Percentiles rank a stretch among this genome's conserved stretches.
These are phyloP conservation scores for Blastobotrys aristatus DNA, from an alignment of 1,139 yeast genomes.

Conservation along the genomic window DNA sequence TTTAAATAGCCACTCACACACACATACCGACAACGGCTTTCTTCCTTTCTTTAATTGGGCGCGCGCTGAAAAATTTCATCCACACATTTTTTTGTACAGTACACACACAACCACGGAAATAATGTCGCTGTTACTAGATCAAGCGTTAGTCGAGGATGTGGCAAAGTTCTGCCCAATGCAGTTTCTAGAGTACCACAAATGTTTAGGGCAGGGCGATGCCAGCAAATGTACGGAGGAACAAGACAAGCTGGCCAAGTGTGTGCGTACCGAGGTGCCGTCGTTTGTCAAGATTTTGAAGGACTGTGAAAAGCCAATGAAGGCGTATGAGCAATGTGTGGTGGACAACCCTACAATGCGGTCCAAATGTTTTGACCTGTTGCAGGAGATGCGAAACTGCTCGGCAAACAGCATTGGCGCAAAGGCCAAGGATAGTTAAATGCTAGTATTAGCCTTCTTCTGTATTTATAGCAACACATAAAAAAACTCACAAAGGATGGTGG, in stretches of 20 bases:
- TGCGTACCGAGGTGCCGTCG: slow-evolving; percentile 54
- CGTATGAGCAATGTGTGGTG: slow-evolving; percentile 56
- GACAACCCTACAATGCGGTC: slow-evolving; percentile 37
- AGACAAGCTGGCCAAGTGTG: slow-evolving; percentile 49
- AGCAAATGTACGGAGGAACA: slow-evolving; percentile 50
- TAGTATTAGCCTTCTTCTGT: background rate
- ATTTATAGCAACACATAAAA: background rate
- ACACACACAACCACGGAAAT: background rate
- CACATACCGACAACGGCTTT: too few relatives aligned
- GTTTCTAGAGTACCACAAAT: slow-evolving; percentile 60
- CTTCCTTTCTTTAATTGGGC: too few relatives aligned
- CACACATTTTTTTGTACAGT: too few relatives aligned
- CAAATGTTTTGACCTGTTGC: slow-evolving; percentile 39
- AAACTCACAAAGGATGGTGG: background rate
- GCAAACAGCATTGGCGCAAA: slow-evolving; percentile 28
- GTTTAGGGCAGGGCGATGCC: slow-evolving; percentile 50
- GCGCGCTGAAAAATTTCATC: background rate
- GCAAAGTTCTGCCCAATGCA: slow-evolving; percentile 63
- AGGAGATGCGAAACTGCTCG: slow-evolving; percentile 38
- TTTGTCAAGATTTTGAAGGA: slow-evolving; percentile 56
- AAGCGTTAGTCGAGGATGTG: slow-evolving; percentile 50
- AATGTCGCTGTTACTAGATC: slow-evolving; percentile 48
- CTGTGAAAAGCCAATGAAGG: slow-evolving; percentile 51
- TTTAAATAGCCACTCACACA: too few relatives aligned
- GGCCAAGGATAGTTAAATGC: background rate